Evolutionary conservation across 164 flowering plant species (phyloP), one percentile per base, ranked within the genome.

Genomic region (Litsea cubeba): DNA sequence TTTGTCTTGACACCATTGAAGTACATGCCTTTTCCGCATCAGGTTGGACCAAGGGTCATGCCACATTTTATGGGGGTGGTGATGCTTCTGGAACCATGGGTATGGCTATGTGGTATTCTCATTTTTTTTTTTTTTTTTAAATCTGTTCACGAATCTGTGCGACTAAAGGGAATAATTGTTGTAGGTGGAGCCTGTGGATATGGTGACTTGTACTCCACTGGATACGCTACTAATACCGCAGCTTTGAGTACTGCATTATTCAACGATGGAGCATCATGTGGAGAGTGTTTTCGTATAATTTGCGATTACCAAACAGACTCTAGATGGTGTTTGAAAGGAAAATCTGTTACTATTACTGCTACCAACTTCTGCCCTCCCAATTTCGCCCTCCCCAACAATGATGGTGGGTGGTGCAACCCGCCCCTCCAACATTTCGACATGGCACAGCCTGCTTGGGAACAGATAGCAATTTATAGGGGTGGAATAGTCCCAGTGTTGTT

Each of bases 331-430:
- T 75, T 50, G 17, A 83, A 77, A 73, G 97, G 97, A 23, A 73
- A 35, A 5, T 89, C 92, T 5, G 83, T 94, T 12, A 94, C 94
- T 57, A 72, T 94, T 20, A 92, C 97, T 15, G 97, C 97, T 3
- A 94, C 98, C 40, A 94, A 94, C 76, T 92, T 90, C 70, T 94
- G 97, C 80, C 98, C 98, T 65, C 95, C 97, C 12, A 94, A 94
- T 76, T 88, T 60, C 46, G 97, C 79, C 72, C 90, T 80, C n/a
- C 83, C 98, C 3, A 94, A 71, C 79, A 73, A 89, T 76, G 75
- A 85, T 71, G 98, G 98, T 5, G 98, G 98, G 2, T 92, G 98
- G 98, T 92, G 97, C 90, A 92, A 94, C 77, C 97, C 98, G 40
- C 97, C 97, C 1, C 90, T 83, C 69, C 73, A 85, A 76, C 98